phyloP scores from a whole-genome alignment of 1,284 basidiomycete genomes.

The Exsudoporus floridanus region DNA sequence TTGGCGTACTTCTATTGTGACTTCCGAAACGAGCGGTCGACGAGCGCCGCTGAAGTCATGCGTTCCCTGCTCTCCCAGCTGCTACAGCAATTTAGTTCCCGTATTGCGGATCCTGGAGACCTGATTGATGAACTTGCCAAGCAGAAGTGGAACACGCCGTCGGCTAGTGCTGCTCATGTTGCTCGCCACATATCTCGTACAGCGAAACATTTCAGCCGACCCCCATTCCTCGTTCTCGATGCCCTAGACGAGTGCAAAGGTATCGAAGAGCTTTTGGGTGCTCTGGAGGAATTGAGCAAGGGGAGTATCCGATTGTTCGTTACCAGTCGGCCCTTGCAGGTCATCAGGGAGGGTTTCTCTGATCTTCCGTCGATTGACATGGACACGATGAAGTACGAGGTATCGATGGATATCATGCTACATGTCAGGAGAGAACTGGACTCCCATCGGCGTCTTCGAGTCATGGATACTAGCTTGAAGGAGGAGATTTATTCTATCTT shows the following conservation, averaged over 20 bases:
- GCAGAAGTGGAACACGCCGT: background rate
- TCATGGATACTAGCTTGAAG: slow-evolving; percentile 2
- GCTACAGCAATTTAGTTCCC: background rate
- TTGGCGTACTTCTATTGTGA: slow-evolving; percentile 12
- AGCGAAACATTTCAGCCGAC: background rate
- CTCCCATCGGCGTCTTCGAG: slow-evolving; percentile 10
- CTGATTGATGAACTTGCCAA: background rate
- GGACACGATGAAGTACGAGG: slow-evolving; percentile 2
- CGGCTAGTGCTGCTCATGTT: background rate
- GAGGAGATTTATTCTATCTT: slow-evolving; percentile 1
- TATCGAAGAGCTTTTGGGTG: background rate
- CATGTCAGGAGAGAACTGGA: slow-evolving; percentile 11
- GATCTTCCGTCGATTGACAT: background rate
- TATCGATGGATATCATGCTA: slow-evolving; percentile 4
- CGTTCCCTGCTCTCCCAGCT: slow-evolving; percentile 11
- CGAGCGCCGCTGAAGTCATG: slow-evolving; percentile 6
- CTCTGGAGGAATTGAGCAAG: background rate
- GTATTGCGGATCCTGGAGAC: background rate
- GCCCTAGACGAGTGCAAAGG: slow-evolving; percentile 15
- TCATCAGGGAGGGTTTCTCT: slow-evolving; percentile 1
- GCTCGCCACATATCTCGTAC: slow-evolving; percentile 1
- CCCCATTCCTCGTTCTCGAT: slow-evolving; percentile 11
- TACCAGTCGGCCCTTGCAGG: slow-evolving; percentile 12
- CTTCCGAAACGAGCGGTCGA: slow-evolving; percentile 11
- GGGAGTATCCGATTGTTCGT: slow-evolving; percentile 7